Evolutionary conservation across 106 monocot genomes (phyloP), one percentile per base, ranked within the genome.

Genomic region (Dendrobium chrysotoxum): DNA sequence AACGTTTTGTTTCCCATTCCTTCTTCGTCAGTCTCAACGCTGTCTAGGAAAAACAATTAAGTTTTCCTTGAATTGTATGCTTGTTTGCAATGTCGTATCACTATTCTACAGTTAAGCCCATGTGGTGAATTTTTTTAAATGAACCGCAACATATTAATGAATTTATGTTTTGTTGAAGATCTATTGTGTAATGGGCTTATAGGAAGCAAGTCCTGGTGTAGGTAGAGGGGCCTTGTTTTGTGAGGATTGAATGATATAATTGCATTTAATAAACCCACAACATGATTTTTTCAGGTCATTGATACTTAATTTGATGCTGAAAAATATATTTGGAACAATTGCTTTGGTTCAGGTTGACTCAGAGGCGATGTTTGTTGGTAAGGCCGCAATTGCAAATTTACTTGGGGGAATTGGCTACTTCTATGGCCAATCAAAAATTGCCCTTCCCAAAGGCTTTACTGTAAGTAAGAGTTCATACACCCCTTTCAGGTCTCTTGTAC

Each of bases 321-420:
- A 11, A 9, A 75, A 66, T 53, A 20, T 40, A 41, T 74, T 74
- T 41, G 17, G 70, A 40, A 74, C 41, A 21, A 25, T 80, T 78
- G 21, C 38, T 39, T 81, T 79, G 17, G 64, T 83, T 44, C 86
- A 99, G 98, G 83, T 91, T 78, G 84, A 87, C 82, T 64, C 85
- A 76, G 91, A 93, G 83, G 65, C 88, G 31, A 81, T 82, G 15
- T 20, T 54, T 72, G 95, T 87, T 78, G 98, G 98, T 61, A 89
- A 83, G 77, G 85, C 93, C 57, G 98, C 98, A 53, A 81, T 99
- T 85, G 88, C 84, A 39, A 99, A 95, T 89, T 82, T 99, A 75
- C 84, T 99, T 68, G 98, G 98, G 17, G 93, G 98, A 25, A 88
- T 99, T 74, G 95, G 98, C 53, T 99, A 93, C 77, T 99, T 95